These are phyloP conservation scores for Cystobasidium pallidum DNA, from an alignment of 1,284 basidiomycete species.

Conservation along the genomic window DNA sequence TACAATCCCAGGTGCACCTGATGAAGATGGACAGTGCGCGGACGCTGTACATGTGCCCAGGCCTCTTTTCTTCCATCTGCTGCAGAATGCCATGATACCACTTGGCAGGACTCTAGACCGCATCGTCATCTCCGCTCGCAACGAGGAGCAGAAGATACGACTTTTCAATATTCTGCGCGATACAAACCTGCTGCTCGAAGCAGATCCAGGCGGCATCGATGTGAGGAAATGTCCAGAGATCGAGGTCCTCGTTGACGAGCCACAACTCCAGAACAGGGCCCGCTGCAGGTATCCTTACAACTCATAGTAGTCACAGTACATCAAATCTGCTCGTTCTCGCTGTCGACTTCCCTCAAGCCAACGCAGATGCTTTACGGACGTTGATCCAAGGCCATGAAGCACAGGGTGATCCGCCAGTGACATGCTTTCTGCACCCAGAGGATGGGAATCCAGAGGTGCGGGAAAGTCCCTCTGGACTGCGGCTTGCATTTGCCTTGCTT, in stretches of 20 bases:
- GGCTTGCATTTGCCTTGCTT: no score
- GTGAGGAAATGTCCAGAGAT: not conserved
- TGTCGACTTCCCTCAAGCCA: slow-evolving; percentile 24
- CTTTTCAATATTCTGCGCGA: no score
- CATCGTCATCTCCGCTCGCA: slow-evolving; percentile 23
- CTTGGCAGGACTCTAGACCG: not conserved
- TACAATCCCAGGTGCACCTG: no score
- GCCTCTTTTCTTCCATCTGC: slow-evolving; percentile 23
- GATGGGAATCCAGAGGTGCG: slow-evolving; percentile 37
- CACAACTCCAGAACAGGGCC: slow-evolving; percentile 19
- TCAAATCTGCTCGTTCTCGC: slow-evolving; percentile 13
- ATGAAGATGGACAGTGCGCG: no score
- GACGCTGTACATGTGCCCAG: no score
- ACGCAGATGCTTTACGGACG: slow-evolving; percentile 3
- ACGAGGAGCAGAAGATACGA: slow-evolving; percentile 24
- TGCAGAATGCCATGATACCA: slow-evolving; percentile 1
- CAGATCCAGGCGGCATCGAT: no score
- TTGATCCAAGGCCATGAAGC: slow-evolving; percentile 19
- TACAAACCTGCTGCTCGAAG: no score
- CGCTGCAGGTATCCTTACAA: slow-evolving; percentile 23
- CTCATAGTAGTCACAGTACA: not conserved
- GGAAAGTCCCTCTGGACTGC: no score
- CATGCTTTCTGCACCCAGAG: slow-evolving; percentile 26
- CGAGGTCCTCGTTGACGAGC: not conserved
- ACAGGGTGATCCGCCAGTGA: not conserved